Conservation (phyloP, 495 filamentous ascomycete genomes). For the Thermothielavioides terrestris region DNA sequence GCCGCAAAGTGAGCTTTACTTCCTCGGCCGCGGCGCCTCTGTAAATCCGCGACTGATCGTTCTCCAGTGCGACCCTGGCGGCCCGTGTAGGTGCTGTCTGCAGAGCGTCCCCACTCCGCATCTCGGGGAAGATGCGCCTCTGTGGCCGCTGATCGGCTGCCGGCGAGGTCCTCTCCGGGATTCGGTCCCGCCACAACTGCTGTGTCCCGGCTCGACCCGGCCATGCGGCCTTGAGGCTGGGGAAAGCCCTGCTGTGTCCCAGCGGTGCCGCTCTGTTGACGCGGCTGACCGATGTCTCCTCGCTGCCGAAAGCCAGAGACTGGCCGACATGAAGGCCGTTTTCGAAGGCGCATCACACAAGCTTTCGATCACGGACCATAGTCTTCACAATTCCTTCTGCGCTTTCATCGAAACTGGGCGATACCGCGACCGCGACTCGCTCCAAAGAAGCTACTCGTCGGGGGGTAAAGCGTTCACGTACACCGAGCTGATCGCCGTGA, state of each 20-base stretch:
- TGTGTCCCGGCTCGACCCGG: slow-evolving; percentile 17
- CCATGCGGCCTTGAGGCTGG: neutral
- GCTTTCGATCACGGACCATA: slow-evolving; percentile 17
- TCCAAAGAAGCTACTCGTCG: slow-evolving; percentile 10
- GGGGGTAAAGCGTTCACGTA: slow-evolving; percentile 19
- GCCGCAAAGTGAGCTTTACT: slow-evolving; percentile 19
- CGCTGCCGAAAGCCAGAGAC: slow-evolving; percentile 20
- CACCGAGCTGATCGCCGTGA: slow-evolving; percentile 27
- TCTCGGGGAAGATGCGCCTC: slow-evolving; percentile 23
- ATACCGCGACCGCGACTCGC: slow-evolving; percentile 21
- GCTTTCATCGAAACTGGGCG: slow-evolving; percentile 20
- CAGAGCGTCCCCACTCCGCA: slow-evolving; percentile 23
- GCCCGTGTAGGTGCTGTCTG: slow-evolving; percentile 23
- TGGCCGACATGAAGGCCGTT: slow-evolving; percentile 25
- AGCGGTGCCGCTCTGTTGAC: slow-evolving; percentile 16
- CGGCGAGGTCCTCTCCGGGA: slow-evolving; percentile 23
- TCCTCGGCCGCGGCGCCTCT: neutral
- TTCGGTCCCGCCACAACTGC: slow-evolving; percentile 17
- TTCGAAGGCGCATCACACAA: slow-evolving; percentile 23
- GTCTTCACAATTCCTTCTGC: slow-evolving; percentile 11
- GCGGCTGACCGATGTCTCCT: slow-evolving; percentile 18
- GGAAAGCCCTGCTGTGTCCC: neutral
- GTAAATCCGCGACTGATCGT: neutral
- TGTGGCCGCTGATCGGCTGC: slow-evolving; percentile 29
- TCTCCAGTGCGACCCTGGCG: slow-evolving; percentile 25